Evolutionary conservation across 805 yeast species (phyloP).

Genomic region (Pichia exigua): DNA sequence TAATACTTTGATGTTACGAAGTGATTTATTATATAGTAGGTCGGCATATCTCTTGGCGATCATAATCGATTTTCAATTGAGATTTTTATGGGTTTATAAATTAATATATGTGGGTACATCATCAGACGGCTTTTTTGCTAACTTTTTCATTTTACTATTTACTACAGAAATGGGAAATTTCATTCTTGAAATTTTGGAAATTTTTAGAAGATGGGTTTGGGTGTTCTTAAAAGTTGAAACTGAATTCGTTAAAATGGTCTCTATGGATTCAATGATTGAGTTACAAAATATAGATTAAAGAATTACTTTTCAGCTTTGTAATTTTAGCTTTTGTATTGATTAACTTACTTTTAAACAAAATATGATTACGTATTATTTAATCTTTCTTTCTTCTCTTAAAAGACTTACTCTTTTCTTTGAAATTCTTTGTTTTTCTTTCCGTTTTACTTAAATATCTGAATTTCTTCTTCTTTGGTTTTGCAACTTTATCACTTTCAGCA

Average conservation of each 20-base stretch:
- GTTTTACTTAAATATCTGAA: constrained; percentile 79
- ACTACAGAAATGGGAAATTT: constrained; percentile 55
- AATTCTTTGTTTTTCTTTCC: constrained; percentile 55
- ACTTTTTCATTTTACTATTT: constrained; percentile 21
- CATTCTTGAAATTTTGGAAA: constrained; percentile 62
- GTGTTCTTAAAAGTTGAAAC: constrained; percentile 75
- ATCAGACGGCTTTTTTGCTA: constrained; percentile 7
- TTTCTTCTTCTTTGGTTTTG: constrained; percentile 57
- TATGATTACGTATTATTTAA: background rate
- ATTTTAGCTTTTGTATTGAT: background rate
- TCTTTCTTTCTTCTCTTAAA: constrained; percentile 22
- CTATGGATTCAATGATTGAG: constrained; percentile 14
- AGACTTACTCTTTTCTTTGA: constrained; percentile 34
- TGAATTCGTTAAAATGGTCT: constrained; percentile 40
- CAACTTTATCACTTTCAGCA: constrained; percentile 20
- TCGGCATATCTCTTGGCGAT: constrained; percentile 50
- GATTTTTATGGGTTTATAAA: constrained; percentile 74
- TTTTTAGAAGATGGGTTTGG: constrained; percentile 87
- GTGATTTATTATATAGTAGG: constrained; percentile 25
- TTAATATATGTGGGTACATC: constrained; percentile 13
- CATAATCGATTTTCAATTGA: constrained; percentile 49
- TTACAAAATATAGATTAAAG: constrained; percentile 13
- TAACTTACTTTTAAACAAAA: background rate
- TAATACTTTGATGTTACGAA: constrained; percentile 22
- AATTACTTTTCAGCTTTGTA: background rate